Evolutionary conservation across 2,329 filamentous ascomycete genomes (phyloP), one percentile per base, ranked within the genome.

Genomic region (Davidsoniella virescens): DNA sequence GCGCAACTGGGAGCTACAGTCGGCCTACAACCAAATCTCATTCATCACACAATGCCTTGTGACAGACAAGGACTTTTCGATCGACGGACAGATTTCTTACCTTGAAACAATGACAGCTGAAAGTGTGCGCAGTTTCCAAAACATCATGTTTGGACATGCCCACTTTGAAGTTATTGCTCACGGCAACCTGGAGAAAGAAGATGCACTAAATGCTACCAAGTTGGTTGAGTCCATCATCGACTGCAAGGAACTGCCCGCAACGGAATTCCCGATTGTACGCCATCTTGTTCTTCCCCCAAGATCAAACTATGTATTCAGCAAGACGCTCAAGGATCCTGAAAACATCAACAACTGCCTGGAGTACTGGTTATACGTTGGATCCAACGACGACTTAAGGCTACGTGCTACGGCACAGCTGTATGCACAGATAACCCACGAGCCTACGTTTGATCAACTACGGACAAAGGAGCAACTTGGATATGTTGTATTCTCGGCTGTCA

Each of bases 391-490:
- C 59, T 74, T 80, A n/a, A 61, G 65, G 5, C 64, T 84, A 10
- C 78, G 87, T 16, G 84, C 88, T 12, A 87, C 84, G 63, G 73
- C 85, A 0, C 70, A 93, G 40, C 72, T 98, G 5, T 73, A 95
- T 40, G 83, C 86, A 23, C 92, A 96, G 64, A 84, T 98, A 67
- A 80, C 87, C 0, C 84, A 94, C 51, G 92, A 98, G 66, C 88
- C 88, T 3, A 84, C 84, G 7, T 98, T 96, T 61, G 87, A 98
- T 64, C 87, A 94, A 63, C 73, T 98, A 6, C 79, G 92, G 46
- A 96, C 92, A 41, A 95, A 96, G 65, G 90, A 98, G 64, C 90
- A 98, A 65, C 80, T 98, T 5, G 92, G 92, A 10, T 98, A 98
- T 58, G 85, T 98, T 49, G 90, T 98, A 0, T 94, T 90, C 65